Evolutionary conservation across 768 basidiomycete species (phyloP).

Genomic region (Postia placenta): DNA sequence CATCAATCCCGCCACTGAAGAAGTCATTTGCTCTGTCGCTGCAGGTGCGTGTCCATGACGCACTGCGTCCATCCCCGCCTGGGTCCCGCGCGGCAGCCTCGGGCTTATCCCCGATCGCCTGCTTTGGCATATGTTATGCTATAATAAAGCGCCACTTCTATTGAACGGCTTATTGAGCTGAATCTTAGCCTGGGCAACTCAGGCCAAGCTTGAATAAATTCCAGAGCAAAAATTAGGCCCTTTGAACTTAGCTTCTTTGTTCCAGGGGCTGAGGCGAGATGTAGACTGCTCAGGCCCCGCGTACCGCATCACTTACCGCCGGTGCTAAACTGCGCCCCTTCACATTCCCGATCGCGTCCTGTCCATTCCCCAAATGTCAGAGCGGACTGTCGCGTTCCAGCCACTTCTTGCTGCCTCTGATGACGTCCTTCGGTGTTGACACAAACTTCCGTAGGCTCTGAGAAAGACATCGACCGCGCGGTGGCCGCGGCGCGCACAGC

Average conservation of each 20-base stretch:
- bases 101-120: no score
- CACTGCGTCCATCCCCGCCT: not conserved
- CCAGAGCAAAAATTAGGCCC: no score
- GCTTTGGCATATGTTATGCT: no score
- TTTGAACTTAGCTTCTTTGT: no score
- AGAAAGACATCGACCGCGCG: conserved; percentile 76
- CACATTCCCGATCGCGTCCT: not conserved
- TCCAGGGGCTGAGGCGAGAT: no score
- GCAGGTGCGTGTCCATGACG: conserved; percentile 28
- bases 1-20: conserved; percentile 81
- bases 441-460: conserved; percentile 41
- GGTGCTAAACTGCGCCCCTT: not conserved
- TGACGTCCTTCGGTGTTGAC: not conserved
- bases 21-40: conserved; percentile 60
- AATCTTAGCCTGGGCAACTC: no score
- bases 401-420: not conserved
- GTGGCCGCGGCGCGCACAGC: conserved; percentile 80
- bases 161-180: no score
- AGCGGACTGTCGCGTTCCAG: not conserved
- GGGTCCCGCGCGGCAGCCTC: not conserved
- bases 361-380: not conserved
- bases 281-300: not conserved
- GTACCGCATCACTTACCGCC: no score
- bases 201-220: no score
- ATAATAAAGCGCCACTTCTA: no score